Percentiles rank a stretch among this genome's conserved stretches.
These are phyloP conservation scores for Rhododendron kiyosumense DNA, from an alignment of 148 eudicot species.

Conservation along the genomic window DNA sequence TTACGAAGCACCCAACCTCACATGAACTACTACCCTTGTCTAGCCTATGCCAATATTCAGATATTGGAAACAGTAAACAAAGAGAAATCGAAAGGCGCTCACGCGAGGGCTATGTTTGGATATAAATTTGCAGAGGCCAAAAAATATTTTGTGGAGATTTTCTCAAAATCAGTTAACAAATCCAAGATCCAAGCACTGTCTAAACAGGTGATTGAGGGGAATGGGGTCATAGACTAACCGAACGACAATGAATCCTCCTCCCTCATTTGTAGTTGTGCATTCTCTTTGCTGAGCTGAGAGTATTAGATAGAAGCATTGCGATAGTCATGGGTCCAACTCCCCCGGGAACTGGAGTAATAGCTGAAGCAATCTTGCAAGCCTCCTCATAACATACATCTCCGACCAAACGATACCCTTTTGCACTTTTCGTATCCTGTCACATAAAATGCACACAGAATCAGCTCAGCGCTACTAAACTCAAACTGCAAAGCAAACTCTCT, in stretches of 20 bases:
- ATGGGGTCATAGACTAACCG: background rate
- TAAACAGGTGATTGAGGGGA: background rate
- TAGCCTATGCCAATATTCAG: too few relatives aligned
- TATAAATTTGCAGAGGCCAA: background rate
- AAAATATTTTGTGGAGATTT: background rate
- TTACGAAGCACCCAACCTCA: background rate
- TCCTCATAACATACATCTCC: slow-evolving; percentile 96
- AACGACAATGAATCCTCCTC: background rate
- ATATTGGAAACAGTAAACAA: background rate
- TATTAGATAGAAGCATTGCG: slow-evolving; percentile 86
- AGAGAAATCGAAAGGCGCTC: background rate
- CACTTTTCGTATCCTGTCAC: slow-evolving; percentile 57
- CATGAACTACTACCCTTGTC: background rate
- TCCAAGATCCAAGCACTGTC: background rate
- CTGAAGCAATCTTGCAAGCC: slow-evolving; percentile 83
- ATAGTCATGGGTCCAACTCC: slow-evolving; percentile 95
- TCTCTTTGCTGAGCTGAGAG: slow-evolving; percentile 69
- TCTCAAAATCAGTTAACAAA: background rate
- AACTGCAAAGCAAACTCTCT: background rate
- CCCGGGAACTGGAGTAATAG: slow-evolving; percentile 84
- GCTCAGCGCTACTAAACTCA: background rate
- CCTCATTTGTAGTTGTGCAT: slow-evolving; percentile 40
- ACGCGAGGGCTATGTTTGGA: background rate
- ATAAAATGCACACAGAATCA: slow-evolving; percentile 11
- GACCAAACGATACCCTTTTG: slow-evolving; percentile 63